These are phyloP conservation scores for Plasmopara muralis DNA, from an alignment of 352 stramenopile genomes.

Conservation along the genomic window DNA sequence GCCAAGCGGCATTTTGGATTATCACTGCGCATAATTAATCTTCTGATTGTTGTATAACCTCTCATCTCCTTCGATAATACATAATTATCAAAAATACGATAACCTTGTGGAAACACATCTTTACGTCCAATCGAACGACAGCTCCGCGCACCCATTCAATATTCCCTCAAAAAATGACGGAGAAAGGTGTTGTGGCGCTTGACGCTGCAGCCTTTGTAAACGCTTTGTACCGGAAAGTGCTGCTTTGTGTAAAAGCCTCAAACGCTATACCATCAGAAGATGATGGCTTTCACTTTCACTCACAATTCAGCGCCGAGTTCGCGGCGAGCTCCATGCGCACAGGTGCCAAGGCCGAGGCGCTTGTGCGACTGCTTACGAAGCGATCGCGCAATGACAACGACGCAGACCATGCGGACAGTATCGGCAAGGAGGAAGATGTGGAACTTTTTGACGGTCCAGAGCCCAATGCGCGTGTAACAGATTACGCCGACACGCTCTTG, in stretches of 20 bases:
- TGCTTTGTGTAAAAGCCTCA: slow-evolving; percentile 75
- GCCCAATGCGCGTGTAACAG: slow-evolving; percentile 61
- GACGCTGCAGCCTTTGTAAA: slow-evolving; percentile 40
- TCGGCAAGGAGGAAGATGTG: slow-evolving; percentile 36
- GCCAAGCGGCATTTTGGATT: too few relatives aligned
- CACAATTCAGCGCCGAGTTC: slow-evolving; percentile 65
- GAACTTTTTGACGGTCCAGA: slow-evolving; percentile 75
- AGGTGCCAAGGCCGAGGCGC: slow-evolving; percentile 36
- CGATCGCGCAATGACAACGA: slow-evolving; percentile 11
- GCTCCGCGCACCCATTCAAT: neutral
- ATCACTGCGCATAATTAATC: too few relatives aligned
- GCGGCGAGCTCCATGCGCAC: slow-evolving; percentile 27
- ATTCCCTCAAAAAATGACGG: neutral
- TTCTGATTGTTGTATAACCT: too few relatives aligned
- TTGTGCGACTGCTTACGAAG: slow-evolving; percentile 47
- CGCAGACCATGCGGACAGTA: slow-evolving; percentile 29
- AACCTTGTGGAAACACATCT: too few relatives aligned
- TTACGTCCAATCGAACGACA: neutral
- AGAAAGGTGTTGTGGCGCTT: neutral
- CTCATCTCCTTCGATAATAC: too few relatives aligned
- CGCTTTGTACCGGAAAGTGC: slow-evolving; percentile 65
- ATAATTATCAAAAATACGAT: too few relatives aligned
- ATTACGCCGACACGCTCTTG: slow-evolving; percentile 74
- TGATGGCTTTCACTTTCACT: slow-evolving; percentile 81
- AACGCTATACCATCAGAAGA: slow-evolving; percentile 72